Evolutionary conservation across 2,329 filamentous ascomycete species (phyloP).

Genomic region (Fusarium proliferatum): DNA sequence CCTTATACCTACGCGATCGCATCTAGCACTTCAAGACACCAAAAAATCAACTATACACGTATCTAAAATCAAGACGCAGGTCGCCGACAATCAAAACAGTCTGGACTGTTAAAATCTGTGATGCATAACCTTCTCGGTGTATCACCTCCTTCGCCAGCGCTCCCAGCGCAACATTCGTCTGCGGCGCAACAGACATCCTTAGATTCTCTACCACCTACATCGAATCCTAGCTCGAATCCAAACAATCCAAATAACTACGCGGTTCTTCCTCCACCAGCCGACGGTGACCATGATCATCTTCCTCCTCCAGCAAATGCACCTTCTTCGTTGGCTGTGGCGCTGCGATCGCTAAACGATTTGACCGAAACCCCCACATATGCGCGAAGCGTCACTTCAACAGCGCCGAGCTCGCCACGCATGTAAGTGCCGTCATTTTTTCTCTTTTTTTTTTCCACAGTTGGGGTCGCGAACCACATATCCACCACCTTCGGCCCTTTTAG

Average conservation of each 20-base stretch:
- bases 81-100: constrained; percentile 54
- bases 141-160: constrained; percentile 45
- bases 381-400: constrained; percentile 68
- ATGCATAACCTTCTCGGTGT: constrained; percentile 57
- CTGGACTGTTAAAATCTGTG: constrained; percentile 57
- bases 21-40: constrained; percentile 16
- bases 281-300: constrained; percentile 46
- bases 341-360: constrained; percentile 57
- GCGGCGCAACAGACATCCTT: constrained; percentile 48
- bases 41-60: constrained; percentile 6
- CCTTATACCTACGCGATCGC: constrained; percentile 15
- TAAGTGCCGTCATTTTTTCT: constrained; percentile 51
- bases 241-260: constrained; percentile 46
- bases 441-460: constrained; percentile 14
- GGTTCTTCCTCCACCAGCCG: constrained; percentile 50
- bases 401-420: constrained; percentile 69
- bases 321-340: constrained; percentile 55
- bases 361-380: constrained; percentile 67
- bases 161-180: constrained; percentile 44
- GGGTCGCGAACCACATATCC: constrained; percentile 37
- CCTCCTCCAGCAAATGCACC: constrained; percentile 40
- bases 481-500: constrained; percentile 39
- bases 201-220: constrained; percentile 30
- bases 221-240: constrained; percentile 40
- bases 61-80: constrained; percentile 44